phyloP scores from a whole-genome alignment of 352 stramenopile species.

The Globisporangium uncinulatum region DNA sequence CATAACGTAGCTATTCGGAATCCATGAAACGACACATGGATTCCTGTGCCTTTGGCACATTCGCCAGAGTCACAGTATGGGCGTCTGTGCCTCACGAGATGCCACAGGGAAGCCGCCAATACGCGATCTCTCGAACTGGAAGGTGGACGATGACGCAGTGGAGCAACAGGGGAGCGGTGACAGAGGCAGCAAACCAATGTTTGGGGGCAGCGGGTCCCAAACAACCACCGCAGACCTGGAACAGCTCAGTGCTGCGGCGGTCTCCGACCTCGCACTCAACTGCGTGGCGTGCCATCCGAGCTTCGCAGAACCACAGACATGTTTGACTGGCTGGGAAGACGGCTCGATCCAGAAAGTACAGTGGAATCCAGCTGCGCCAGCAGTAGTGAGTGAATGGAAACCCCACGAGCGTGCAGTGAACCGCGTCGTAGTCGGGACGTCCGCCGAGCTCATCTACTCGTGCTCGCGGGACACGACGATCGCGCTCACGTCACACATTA shows the following conservation, averaged over 20 bases:
- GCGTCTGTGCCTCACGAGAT: conserved; percentile 36
- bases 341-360: conserved; percentile 42
- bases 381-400: conserved; percentile 32
- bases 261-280: conserved; percentile 38
- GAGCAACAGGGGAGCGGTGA: too few relatives aligned
- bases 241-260: neutral
- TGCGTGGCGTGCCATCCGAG: conserved; percentile 33
- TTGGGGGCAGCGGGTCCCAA: neutral
- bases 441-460: conserved; percentile 49
- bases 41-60: neutral
- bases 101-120: conserved; percentile 6
- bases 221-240: neutral
- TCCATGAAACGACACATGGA: neutral
- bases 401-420: conserved; percentile 61
- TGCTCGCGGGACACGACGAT: conserved; percentile 77
- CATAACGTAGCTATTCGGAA: neutral
- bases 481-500: conserved; percentile 29
- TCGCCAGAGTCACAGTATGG: conserved; percentile 23
- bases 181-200: too few relatives aligned
- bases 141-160: conserved; percentile 20
- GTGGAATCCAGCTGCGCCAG: conserved; percentile 19
- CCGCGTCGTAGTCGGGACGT: conserved; percentile 36
- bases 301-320: conserved; percentile 17
- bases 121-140: conserved; percentile 38
- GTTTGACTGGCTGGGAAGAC: conserved; percentile 69